Percentiles rank a stretch among this genome's conserved stretches.
Conservation (phyloP, 108 stramenopile species). For the Fistulifera solaris region DNA sequence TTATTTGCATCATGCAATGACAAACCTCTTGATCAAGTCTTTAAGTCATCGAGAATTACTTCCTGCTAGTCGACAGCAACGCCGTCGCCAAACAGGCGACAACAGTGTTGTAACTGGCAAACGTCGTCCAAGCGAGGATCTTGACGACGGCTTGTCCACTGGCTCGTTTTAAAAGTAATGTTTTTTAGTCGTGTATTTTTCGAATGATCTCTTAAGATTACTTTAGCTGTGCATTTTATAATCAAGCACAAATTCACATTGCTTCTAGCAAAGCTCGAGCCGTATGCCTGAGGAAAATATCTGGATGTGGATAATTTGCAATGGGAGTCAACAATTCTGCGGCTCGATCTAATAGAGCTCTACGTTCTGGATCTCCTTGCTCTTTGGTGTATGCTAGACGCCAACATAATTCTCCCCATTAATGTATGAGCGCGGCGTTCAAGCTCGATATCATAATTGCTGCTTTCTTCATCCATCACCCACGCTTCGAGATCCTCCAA, state of each 20-base stretch:
- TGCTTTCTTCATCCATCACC: slow-evolving; percentile 16
- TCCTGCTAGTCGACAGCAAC: slow-evolving; percentile 25
- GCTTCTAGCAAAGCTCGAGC: slow-evolving; percentile 14
- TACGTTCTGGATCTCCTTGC: slow-evolving; percentile 5
- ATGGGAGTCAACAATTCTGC: slow-evolving; percentile 10
- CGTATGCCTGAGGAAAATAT: slow-evolving; percentile 12
- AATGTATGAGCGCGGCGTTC: slow-evolving; percentile 14
- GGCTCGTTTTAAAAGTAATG: too few species aligned
- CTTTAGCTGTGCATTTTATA: too few species aligned
- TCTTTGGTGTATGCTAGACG: slow-evolving; percentile 7
- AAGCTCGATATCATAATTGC: slow-evolving; percentile 6
- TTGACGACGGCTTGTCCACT: background rate
- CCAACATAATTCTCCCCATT: slow-evolving; percentile 27
- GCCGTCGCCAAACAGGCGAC: slow-evolving; percentile 10
- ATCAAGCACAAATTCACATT: too few species aligned
- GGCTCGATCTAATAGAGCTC: slow-evolving; percentile 7
- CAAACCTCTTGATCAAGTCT: slow-evolving; percentile 46
- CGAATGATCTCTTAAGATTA: too few species aligned
- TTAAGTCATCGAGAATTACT: slow-evolving; percentile 43
- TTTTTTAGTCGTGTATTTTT: too few species aligned
- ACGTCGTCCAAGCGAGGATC: background rate
- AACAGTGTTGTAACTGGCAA: background rate
- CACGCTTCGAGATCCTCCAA: slow-evolving; percentile 15
- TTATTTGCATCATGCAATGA: slow-evolving; percentile 53
- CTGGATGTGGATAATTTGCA: slow-evolving; percentile 10